Percentiles rank a stretch among this genome's conserved stretches.
Evolutionary conservation across 805 yeast species (phyloP).

Genomic region (fission yeast (Schizosaccharomyces pombe)): DNA sequence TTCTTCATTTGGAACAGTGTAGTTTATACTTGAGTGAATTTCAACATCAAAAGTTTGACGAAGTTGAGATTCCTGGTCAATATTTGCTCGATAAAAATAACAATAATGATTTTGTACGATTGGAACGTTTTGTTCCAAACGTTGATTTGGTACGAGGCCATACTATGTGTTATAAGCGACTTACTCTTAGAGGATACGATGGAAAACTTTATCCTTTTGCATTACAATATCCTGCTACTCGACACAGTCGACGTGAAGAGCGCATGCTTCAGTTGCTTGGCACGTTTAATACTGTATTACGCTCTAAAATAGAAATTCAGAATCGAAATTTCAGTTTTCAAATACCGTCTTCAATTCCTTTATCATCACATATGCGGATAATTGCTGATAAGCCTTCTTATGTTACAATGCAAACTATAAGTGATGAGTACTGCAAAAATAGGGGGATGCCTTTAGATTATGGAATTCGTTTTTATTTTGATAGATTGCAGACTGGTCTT

Average conservation of each 20-base stretch:
- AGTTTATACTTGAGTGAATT: constrained; percentile 46
- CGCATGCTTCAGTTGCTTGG: constrained; percentile 78
- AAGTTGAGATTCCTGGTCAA: constrained; percentile 93
- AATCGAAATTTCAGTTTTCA: constrained; percentile 67
- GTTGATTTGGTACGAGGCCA: constrained; percentile 76
- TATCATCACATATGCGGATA: constrained; percentile 82
- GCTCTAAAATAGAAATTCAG: constrained; percentile 67
- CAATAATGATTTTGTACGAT: constrained; percentile 74
- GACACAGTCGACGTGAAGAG: constrained; percentile 92
- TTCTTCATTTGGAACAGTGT: constrained; percentile 3
- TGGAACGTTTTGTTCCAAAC: constrained; percentile 75
- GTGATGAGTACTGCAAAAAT: constrained; percentile 63
- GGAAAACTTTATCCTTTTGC: constrained; percentile 83
- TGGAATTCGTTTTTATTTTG: constrained; percentile 65
- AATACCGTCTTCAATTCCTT: constrained; percentile 74
- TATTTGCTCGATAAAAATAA: constrained; percentile 59
- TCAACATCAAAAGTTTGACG: constrained; percentile 95
- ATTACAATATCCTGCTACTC: constrained; percentile 91
- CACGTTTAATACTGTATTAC: constrained; percentile 57
- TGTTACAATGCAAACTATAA: constrained; percentile 54
- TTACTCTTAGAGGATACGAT: constrained; percentile 79
- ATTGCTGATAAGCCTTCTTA: constrained; percentile 62
- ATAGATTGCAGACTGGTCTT: constrained; percentile 61
- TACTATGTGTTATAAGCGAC: constrained; percentile 68
- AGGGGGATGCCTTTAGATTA: constrained; percentile 61